Conservation (phyloP, 2,329 filamentous ascomycete genomes). For the Dryadomyces sulphureus region DNA sequence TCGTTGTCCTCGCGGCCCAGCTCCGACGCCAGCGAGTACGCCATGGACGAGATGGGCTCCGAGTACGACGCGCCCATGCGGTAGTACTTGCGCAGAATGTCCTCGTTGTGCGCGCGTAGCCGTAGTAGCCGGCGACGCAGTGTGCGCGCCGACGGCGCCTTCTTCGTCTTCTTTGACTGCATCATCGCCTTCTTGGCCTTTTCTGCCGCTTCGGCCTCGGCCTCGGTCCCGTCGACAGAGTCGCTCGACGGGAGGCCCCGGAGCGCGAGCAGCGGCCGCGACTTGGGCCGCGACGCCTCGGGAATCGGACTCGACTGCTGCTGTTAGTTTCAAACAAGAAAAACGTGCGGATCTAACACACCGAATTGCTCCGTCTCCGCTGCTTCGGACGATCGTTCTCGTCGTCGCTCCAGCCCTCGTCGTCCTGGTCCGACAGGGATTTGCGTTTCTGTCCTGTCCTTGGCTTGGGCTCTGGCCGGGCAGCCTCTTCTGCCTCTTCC, state of each 20-base stretch:
- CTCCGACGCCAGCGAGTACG: slow-evolving; percentile 90
- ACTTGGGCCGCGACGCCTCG: slow-evolving; percentile 46
- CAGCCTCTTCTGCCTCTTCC: slow-evolving; percentile 43
- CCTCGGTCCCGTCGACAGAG: slow-evolving; percentile 37
- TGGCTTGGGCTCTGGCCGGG: slow-evolving; percentile 24
- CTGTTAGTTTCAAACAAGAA: slow-evolving; percentile 6
- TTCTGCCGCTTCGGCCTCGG: slow-evolving; percentile 37
- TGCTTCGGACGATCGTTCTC: slow-evolving; percentile 65
- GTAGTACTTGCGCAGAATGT: slow-evolving; percentile 69
- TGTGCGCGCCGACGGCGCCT: slow-evolving; percentile 50
- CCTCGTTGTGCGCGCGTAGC: slow-evolving; percentile 64
- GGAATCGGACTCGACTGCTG: slow-evolving; percentile 49
- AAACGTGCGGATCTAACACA: slow-evolving; percentile 25
- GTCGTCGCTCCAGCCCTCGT: slow-evolving; percentile 58
- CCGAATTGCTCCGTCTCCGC: slow-evolving; percentile 76
- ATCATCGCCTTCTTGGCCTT: slow-evolving; percentile 11
- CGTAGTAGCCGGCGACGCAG: slow-evolving; percentile 60
- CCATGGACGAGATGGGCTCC: slow-evolving; percentile 84
- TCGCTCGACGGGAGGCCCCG: slow-evolving; percentile 36
- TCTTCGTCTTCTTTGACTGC: neutral
- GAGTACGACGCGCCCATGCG: slow-evolving; percentile 78
- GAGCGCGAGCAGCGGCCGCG: slow-evolving; percentile 44
- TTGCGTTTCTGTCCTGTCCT: slow-evolving; percentile 41
- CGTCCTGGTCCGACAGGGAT: slow-evolving; percentile 58
- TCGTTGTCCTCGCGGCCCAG: slow-evolving; percentile 95